These are phyloP conservation scores for Corylus avellana DNA, from an alignment of 306 rosid species.

Conservation along the genomic window DNA sequence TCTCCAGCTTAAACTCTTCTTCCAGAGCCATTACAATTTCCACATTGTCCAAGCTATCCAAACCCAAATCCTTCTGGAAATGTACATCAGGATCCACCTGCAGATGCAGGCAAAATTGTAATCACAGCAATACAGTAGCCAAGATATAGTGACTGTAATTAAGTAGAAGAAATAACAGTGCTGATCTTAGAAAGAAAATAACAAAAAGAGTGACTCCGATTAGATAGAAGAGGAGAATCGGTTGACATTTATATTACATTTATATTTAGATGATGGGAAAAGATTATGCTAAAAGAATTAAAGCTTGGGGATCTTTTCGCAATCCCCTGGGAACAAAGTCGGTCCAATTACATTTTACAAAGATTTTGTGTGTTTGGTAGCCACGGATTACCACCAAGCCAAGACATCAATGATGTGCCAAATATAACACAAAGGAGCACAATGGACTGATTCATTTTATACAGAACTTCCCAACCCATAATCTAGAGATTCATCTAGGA, in stretches of 20 bases:
- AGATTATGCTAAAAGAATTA: not conserved
- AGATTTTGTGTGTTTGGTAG: too few relatives aligned
- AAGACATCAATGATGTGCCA: not conserved
- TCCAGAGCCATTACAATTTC: conserved; percentile 96
- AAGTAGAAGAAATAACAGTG: not conserved
- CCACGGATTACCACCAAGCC: not conserved
- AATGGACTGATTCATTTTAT: not conserved
- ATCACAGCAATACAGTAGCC: not conserved
- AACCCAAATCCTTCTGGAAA: conserved; percentile 90
- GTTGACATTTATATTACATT: too few relatives aligned
- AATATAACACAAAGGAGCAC: not conserved
- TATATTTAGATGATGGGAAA: not conserved
- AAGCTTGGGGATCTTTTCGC: not conserved
- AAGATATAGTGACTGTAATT: conserved; percentile 3
- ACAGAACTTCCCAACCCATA: not conserved
- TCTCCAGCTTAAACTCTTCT: conserved; percentile 97
- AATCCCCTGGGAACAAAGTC: too few relatives aligned
- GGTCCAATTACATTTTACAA: too few relatives aligned
- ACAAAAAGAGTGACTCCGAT: too few relatives aligned
- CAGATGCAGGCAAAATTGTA: conserved; percentile 11
- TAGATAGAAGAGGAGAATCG: too few relatives aligned
- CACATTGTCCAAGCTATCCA: conserved; percentile 97
- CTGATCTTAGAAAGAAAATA: not conserved
- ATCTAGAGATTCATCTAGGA: not conserved
- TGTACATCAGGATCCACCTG: conserved; percentile 83